phyloP scores from a whole-genome alignment of 257 asterid species.

The Solanum appendiculatum region DNA sequence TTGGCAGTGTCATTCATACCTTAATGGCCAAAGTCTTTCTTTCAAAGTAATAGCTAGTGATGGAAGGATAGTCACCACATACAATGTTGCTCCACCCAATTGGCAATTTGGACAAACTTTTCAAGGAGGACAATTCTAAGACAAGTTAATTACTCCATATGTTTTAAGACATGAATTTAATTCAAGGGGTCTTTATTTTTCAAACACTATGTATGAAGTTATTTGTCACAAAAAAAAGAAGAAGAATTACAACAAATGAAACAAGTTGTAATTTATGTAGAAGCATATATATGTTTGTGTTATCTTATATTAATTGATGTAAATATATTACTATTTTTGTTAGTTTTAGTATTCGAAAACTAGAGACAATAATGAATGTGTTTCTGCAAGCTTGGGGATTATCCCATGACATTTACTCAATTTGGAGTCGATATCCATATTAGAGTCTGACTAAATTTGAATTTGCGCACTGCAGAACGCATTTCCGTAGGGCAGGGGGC shows the following conservation, averaged over 20 bases:
- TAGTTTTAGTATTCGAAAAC: not conserved
- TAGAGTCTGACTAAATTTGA: too few species aligned
- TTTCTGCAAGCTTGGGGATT: not conserved
- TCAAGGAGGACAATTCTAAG: constrained; percentile 20
- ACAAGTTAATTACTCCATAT: not conserved
- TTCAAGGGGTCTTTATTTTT: not conserved
- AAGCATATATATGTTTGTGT: not conserved
- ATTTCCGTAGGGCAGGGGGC: too few species aligned
- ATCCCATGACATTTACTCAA: not conserved
- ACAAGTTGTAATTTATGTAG: not conserved
- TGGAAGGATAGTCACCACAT: constrained; percentile 27
- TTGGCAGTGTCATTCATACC: constrained; percentile 38
- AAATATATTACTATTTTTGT: not conserved
- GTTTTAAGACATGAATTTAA: not conserved
- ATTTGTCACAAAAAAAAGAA: not conserved
- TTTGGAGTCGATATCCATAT: not conserved
- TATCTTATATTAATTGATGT: not conserved
- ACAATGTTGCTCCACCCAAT: constrained; percentile 20
- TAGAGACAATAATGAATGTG: not conserved
- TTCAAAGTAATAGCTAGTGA: constrained; percentile 39
- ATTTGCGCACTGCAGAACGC: too few species aligned
- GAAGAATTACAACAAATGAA: not conserved
- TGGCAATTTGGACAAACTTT: constrained; percentile 60
- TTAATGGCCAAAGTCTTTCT: constrained; percentile 38
- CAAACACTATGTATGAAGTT: not conserved